phyloP scores from a whole-genome alignment of 2,329 filamentous ascomycete genomes.

The Hypoxylon sp. region DNA sequence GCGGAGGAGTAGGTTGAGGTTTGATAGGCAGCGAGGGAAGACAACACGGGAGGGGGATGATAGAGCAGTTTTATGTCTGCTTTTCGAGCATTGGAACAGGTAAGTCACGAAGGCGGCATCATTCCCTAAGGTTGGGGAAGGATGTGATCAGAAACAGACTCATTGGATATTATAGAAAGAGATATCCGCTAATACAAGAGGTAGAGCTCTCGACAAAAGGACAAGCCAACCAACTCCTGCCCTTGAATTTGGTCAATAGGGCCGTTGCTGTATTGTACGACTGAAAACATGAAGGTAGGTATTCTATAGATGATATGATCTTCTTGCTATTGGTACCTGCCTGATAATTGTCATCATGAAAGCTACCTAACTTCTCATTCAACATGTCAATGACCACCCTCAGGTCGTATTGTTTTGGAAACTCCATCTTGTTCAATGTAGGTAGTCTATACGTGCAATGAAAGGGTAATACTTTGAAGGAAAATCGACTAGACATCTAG shows the following conservation, averaged over 20 bases:
- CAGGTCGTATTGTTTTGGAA: background rate
- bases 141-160: background rate
- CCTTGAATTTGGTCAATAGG: background rate
- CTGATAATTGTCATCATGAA: background rate
- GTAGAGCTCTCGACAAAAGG: background rate
- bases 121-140: background rate
- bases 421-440: background rate
- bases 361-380: background rate
- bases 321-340: background rate
- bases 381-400: background rate
- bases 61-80: background rate
- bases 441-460: background rate
- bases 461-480: background rate
- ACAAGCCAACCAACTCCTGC: too few species aligned
- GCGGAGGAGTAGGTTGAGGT: background rate
- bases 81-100: background rate
- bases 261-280: background rate
- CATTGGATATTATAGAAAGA: background rate
- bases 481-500: background rate
- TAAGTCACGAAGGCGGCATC: background rate
- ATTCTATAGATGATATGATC: background rate
- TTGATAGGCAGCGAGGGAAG: background rate
- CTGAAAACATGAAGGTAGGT: background rate
- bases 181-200: background rate
- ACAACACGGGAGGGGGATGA: background rate